phyloP scores from a whole-genome alignment of 2,329 filamentous ascomycete genomes.

The Nigrospora oryzae region DNA sequence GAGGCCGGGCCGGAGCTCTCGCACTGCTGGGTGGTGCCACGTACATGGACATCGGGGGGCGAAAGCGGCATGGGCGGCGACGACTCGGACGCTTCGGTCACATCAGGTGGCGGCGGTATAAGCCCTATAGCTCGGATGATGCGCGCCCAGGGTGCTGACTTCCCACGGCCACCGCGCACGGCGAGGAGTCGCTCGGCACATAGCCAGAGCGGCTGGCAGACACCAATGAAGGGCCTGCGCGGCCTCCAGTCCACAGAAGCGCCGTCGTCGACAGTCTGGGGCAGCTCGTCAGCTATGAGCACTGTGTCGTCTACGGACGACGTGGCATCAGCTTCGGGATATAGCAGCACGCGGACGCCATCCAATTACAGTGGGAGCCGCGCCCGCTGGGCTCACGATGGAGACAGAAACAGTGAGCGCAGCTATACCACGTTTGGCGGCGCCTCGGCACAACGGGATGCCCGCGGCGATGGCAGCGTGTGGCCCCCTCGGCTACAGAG shows the following conservation, averaged over 20 bases:
- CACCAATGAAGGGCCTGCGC: slow-evolving; percentile 4
- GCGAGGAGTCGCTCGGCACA: slow-evolving; percentile 7
- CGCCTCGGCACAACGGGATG: slow-evolving; percentile 4
- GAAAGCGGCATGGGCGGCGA: not conserved
- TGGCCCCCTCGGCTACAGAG: not conserved
- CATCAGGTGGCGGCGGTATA: slow-evolving; percentile 4
- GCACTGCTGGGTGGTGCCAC: slow-evolving; percentile 41
- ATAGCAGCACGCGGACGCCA: slow-evolving; percentile 5
- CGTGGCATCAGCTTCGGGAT: slow-evolving; percentile 1
- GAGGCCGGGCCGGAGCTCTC: slow-evolving; percentile 40
- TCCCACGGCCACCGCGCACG: slow-evolving; percentile 12
- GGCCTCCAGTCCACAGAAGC: slow-evolving; percentile 11
- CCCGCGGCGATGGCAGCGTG: slow-evolving; percentile 11
- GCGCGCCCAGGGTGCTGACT: slow-evolving; percentile 12
- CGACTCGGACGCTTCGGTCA: slow-evolving; percentile 5
- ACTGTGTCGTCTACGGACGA: slow-evolving; percentile 18
- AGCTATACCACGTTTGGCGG: slow-evolving; percentile 13
- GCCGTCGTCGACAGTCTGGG: slow-evolving; percentile 15
- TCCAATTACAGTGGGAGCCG: slow-evolving; percentile 3
- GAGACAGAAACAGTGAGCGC: slow-evolving; percentile 10
- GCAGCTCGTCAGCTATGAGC: slow-evolving; percentile 17
- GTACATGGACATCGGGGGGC: slow-evolving; percentile 23
- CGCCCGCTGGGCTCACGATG: slow-evolving; percentile 1
- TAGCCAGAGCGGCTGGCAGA: slow-evolving; percentile 9
- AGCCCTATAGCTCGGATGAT: slow-evolving; percentile 17